Evolutionary conservation across 2,329 filamentous ascomycete genomes (phyloP), one percentile per base, ranked within the genome.

Genomic region (Exophiala calicioides): DNA sequence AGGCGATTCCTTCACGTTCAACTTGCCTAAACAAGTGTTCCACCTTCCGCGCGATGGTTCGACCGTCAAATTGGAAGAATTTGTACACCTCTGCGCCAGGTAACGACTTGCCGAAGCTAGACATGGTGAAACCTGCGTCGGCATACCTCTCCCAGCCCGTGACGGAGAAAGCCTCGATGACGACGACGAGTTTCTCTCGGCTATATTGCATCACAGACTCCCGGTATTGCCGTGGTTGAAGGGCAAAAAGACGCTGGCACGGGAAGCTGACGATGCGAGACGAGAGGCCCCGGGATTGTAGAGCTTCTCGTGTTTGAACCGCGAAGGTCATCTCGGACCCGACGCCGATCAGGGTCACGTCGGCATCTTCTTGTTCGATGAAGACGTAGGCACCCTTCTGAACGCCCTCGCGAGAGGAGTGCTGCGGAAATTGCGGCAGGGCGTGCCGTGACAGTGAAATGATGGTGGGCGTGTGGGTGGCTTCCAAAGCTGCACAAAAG

Each of bases 131-230:
- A n/a, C n/a, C n/a, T n/a, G 73, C 74, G 59, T 76, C 68, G 0
- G 73, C 72, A 53, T 75, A 77, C 5, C 73, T 59, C 56, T 76
- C 74, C 74, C 74, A 77, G 2, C 73, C 72, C 26, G 69, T 69
- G 0, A 68, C 63, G 1, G 69, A 63, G 51, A 72, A 77, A 1
- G 73, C 66, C 60, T 77, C 73, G 13, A 77, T 71, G 1, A 72
- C 69, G 1, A 77, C 67, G 2, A 62, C 58, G 1, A 69, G 68
- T 12, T 64, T 59, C 5, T 62, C 63, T 3, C 56, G 53, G 33
- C 65, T 60, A 6, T 61, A 55, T 34, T 52, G 59, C 30, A 76
- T 59, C 5, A 72, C 68, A 1, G 63, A 53, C 3, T 66, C 66
- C 51, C 65, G 68, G 59, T 77, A 77, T 37, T 68, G 64, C 3